These are phyloP conservation scores for Aspergillus fumigatiaffinis DNA, from an alignment of 2,329 filamentous ascomycete species.

Conservation along the genomic window DNA sequence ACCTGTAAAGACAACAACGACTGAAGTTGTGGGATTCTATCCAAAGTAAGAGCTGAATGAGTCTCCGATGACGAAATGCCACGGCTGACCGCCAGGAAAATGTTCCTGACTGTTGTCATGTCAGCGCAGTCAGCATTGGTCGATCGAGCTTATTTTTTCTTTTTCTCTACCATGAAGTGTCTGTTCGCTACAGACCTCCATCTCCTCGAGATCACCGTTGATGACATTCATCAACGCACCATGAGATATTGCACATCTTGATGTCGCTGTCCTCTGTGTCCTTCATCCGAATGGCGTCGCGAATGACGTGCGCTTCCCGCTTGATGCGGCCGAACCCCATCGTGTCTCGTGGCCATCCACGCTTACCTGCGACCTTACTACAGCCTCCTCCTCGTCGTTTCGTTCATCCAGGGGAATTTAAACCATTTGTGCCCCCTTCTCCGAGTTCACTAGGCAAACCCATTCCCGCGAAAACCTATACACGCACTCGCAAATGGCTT, in stretches of 20 bases:
- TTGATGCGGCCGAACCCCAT: conserved; percentile 1
- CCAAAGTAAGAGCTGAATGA: too few relatives aligned
- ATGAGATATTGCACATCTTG: neutral
- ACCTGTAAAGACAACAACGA: neutral
- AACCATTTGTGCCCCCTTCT: conserved; percentile 69
- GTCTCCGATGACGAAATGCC: neutral
- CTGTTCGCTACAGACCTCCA: neutral
- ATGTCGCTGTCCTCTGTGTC: neutral
- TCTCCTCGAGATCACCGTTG: neutral
- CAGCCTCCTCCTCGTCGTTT: neutral
- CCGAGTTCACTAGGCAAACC: conserved; percentile 75
- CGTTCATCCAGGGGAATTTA: conserved; percentile 48
- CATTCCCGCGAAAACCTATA: conserved; percentile 65
- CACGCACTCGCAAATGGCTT: conserved; percentile 68
- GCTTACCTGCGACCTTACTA: neutral
- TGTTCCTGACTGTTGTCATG: neutral
- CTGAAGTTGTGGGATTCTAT: neutral
- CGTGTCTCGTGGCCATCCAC: conserved; percentile 1
- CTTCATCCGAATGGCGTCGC: conserved; percentile 6
- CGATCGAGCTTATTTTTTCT: neutral
- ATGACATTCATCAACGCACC: neutral
- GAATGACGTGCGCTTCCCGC: conserved; percentile 4
- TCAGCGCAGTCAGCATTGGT: neutral
- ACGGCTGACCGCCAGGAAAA: neutral
- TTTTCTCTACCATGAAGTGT: neutral